A percentile compares a stretch with the other conserved stretches of the same genome.
Evolutionary conservation across 305 asterid species (phyloP).

Genomic region (Rubia peregrina): DNA sequence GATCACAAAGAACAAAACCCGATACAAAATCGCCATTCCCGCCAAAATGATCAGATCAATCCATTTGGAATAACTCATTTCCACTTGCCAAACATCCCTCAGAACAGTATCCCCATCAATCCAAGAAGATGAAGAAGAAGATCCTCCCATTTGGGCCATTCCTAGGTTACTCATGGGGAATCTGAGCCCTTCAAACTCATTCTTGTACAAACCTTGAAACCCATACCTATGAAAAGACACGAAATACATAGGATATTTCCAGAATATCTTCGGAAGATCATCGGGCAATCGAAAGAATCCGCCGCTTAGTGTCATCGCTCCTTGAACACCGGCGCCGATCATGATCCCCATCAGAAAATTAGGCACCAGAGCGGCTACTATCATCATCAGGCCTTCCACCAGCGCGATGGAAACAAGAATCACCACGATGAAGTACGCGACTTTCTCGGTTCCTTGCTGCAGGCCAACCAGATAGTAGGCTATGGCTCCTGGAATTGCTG

Average conservation of each 20-base stretch:
- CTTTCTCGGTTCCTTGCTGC: constrained; percentile 26
- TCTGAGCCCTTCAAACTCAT: constrained; percentile 38
- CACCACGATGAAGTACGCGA: constrained; percentile 31
- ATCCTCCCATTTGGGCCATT: constrained; percentile 7
- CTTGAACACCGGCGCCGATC: constrained; percentile 52
- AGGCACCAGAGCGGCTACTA: constrained; percentile 50
- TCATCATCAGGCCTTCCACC: constrained; percentile 69
- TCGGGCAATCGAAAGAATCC: constrained; percentile 56
- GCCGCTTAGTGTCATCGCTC: constrained; percentile 50
- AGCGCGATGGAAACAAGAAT: constrained; percentile 48
- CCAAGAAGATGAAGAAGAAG: background rate
- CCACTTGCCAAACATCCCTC: constrained; percentile 43
- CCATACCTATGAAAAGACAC: constrained; percentile 52
- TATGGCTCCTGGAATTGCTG: constrained; percentile 44
- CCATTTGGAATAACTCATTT: constrained; percentile 55
- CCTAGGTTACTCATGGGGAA: constrained; percentile 11
- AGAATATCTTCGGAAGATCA: constrained; percentile 43
- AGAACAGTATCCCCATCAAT: constrained; percentile 43
- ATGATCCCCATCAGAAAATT: constrained; percentile 52
- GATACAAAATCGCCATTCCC: constrained; percentile 40
- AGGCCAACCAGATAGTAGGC: constrained; percentile 44
- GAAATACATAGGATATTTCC: constrained; percentile 61
- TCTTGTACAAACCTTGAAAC: constrained; percentile 50
- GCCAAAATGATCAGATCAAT: constrained; percentile 41
- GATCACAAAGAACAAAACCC: constrained; percentile 33